Conservation (phyloP, 2,329 filamentous ascomycete genomes). For the Grosmannia clavigera region DNA sequence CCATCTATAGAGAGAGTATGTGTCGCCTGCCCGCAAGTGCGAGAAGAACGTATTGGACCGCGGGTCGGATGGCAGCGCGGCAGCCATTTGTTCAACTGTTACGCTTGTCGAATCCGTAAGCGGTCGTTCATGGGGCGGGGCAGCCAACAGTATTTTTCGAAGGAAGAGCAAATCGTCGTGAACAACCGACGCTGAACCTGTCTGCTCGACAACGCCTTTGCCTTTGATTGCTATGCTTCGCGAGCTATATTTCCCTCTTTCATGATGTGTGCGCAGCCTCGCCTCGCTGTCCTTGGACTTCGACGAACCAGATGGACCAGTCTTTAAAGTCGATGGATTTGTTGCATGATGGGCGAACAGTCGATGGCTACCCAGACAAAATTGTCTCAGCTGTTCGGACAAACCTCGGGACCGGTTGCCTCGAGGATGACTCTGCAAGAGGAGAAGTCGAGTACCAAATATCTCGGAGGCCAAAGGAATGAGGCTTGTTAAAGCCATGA, state of each 20-base stretch:
- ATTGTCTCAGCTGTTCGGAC: background rate
- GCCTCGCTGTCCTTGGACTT: background rate
- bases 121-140: background rate
- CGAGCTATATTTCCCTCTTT: background rate
- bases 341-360: background rate
- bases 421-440: slow-evolving; percentile 14
- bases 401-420: slow-evolving; percentile 9
- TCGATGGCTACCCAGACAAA: background rate
- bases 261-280: background rate
- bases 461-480: slow-evolving; percentile 12
- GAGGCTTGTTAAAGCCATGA: background rate
- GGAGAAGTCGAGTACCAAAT: slow-evolving; percentile 12
- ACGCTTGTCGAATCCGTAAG: background rate
- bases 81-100: background rate
- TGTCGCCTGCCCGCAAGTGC: background rate
- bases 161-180: background rate
- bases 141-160: background rate
- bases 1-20: slow-evolving; percentile 2
- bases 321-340: background rate
- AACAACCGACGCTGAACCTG: background rate
- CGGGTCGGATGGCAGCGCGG: background rate
- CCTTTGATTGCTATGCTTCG: background rate
- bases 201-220: background rate
- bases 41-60: background rate
- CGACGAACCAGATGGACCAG: background rate